Evolutionary conservation across 1,139 yeast genomes (phyloP), one percentile per base, ranked within the genome.

Genomic region (Fermentozyma sake): DNA sequence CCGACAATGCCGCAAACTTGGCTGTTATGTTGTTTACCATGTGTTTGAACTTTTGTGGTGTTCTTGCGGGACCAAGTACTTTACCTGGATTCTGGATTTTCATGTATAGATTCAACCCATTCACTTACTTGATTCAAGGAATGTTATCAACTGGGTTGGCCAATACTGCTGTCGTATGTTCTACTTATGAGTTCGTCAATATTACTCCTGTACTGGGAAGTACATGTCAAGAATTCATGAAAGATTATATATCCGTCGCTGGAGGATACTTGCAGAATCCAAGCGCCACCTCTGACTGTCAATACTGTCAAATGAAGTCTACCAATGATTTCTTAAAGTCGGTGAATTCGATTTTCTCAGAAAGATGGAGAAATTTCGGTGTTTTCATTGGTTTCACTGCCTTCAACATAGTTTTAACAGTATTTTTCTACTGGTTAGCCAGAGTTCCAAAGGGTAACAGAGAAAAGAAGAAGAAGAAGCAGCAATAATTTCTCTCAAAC

Each of bases 11-110:
- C 24, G 87, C 85, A 35, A 79, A 81, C 45, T 44, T 79, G 34
- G 75, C 79, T 3, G 64, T 72, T 18, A 50, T 82, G 52, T 47
- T 79, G 44, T 81, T 79, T 55, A 72, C 87, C 10, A 56, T 82
- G 68, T 67, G 79, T 37, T 61, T 83, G 52, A 71, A 76, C 32
- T 84, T 85, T 74, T 79, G 91, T 61, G 95, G 95, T 70, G 93
- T 82, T 23, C 58, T 84, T 55, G 82, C 75, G 8, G 68, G 79
- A 17, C 74, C 79, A 17, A 48, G 58, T n/a, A 60, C 58, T 11
- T 55, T 82, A 58, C 63, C 63, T 17, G 54, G 63, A 5, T 60
- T 61, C 50, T 64, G 70, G 70, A 62, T 61, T 28, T 84, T 82
- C 61, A 64, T 67, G 72, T 67, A 66, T 60, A 65, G 85, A 47